Evolutionary conservation across 768 basidiomycete genomes (phyloP), one percentile per base, ranked within the genome.

Genomic region (Suillus variegatus): DNA sequence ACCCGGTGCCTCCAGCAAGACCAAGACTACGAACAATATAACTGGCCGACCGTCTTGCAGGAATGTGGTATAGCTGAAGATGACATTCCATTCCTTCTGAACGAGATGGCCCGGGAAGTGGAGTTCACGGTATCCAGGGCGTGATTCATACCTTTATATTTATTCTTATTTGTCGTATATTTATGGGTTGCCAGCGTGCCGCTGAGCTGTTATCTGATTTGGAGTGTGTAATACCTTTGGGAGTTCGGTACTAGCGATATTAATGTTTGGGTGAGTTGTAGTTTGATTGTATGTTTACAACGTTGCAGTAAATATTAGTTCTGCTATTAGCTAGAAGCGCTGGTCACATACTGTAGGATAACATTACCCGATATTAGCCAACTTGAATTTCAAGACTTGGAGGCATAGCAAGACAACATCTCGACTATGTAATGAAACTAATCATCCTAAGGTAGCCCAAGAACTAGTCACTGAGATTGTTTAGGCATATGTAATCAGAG

Each of bases 21-120:
- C 6, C 64, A 36, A 22, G 75, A 73, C 3, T 76, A 73, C 35
- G 75, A 77, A 14, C 70, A 69, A 22, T 62, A 69, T 2, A 73
- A 75, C 62, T 76, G 75, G 75, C 65, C 72, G 38, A 60, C 61
- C 6, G 68, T 69, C 13, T 71, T 76, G 35, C 68, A 65, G 62
- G 69, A 69, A 16, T 73, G 68, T 36, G 69, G 69, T 25, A 38
- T 76, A 58, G 67, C 65, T 28, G 35, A 56, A 3, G 68, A 68
- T 13, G 67, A 67, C 3, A 66, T 66, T 7, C 65, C 55, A 20
- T 64, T 64, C 28, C 56, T 76, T 60, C 64, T 77, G 35, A 66
- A 70, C 25, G 75, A 71, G 62, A 77, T 76, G 75, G 71, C 65
- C 44, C 65, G 63, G 18, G 67, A 76, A 16, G 67, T 70, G 4